Base-by-base conservation (phyloP, 768 basidiomycete genomes). In the Guyanaporus albipodus region DNA sequence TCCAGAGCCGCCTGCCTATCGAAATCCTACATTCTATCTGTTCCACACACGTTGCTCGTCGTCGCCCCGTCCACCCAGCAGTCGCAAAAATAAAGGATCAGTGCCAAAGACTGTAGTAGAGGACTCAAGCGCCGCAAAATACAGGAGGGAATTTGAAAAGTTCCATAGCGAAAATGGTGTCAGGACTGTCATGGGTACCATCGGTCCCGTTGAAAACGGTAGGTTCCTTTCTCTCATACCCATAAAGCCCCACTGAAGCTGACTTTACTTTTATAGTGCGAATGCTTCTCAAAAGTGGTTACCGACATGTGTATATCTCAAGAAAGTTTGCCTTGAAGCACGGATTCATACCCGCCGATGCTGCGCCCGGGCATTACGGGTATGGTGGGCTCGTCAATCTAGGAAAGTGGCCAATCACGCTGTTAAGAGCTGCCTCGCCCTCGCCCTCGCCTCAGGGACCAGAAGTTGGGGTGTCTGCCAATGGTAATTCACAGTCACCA, bases 121-220 rank as follows among this genome's bases (percentile, higher is more conserved):
- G 6, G 73, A 72, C 37, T 73, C 82, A 41, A 72, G 73, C 3
- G 72, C 77, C 1, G 85, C 82, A 4, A 75, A 76, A 49, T 77
- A 83, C 67, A 85, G 83, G 67, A 83, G 78, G 56, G 80, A 84
- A 35, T 94, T 93, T 55, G 78, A 89, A 58, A 80, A 78, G 54
- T 97, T 97, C 57, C 92, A 95, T 55, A 77, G 77, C 17, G 87
- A 88, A 68, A 93, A 93, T 57, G 96, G 96, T 1, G 94, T 97
- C 8, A 74, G 95, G 41, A 98, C 93, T 4, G 87, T 99, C 14
- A 74, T 84, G 53, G 96, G 96, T 3, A 83, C 79, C 53, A 91
- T 98, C 47, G 95, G 93, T 0, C 86, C 91, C n/a, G 90, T 91
- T 33, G 72, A 84, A 41, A 82, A 88, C 65, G 92, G 92, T 90